phyloP scores from a whole-genome alignment of 805 yeast genomes.

The Lipomyces yamadae region DNA sequence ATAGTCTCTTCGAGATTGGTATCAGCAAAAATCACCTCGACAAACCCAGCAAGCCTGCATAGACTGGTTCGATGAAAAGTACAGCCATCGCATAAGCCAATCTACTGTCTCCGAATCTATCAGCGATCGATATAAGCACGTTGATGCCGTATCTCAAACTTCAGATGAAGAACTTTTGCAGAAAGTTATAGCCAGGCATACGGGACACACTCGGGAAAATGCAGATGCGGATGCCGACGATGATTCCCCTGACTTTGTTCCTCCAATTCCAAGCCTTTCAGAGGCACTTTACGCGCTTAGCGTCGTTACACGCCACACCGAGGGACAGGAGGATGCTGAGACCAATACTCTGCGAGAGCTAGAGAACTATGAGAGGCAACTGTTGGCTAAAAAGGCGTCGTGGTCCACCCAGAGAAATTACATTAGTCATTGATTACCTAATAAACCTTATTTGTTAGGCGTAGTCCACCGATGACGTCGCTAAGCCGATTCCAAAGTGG shows the following conservation, averaged over 20 bases:
- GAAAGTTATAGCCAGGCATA: slow-evolving; percentile 1
- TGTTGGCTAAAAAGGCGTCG: too few relatives aligned
- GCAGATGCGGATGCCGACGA: not conserved
- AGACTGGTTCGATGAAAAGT: not conserved
- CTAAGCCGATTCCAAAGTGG: too few relatives aligned
- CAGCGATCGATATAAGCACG: not conserved
- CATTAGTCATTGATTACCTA: too few relatives aligned
- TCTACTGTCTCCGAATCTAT: slow-evolving; percentile 3
- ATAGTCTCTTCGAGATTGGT: slow-evolving; percentile 1
- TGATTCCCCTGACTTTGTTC: not conserved
- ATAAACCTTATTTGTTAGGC: too few relatives aligned
- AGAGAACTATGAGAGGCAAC: too few relatives aligned
- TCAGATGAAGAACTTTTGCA: slow-evolving; percentile 9
- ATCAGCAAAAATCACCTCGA: slow-evolving; percentile 6
- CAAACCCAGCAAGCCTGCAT: not conserved
- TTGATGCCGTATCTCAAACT: not conserved
- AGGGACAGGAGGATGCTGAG: not conserved
- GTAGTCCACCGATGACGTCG: too few relatives aligned
- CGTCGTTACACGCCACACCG: not conserved
- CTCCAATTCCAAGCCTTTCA: slow-evolving; percentile 4
- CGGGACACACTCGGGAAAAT: slow-evolving; percentile 8
- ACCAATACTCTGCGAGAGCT: too few relatives aligned
- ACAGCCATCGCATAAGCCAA: slow-evolving; percentile 7
- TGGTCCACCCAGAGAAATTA: too few relatives aligned
- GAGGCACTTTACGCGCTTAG: not conserved